Evolutionary conservation across 257 asterid genomes (phyloP), one percentile per base, ranked within the genome.

Genomic region (Jasminum sambac): DNA sequence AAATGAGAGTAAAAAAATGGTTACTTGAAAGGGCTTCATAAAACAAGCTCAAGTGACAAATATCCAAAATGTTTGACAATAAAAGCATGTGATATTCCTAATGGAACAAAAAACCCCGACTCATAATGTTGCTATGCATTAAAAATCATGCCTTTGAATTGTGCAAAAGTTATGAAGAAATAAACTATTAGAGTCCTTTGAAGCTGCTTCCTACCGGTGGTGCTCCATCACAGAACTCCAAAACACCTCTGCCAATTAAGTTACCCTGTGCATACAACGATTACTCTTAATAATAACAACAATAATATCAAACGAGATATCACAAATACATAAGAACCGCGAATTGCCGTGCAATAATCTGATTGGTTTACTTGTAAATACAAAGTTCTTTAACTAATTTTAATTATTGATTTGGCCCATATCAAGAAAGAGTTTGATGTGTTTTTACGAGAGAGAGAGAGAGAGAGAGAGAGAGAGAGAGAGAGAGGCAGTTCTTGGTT

Each of bases 191-290:
- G 16, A 71, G 68, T 69, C 63, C 30, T 61, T n/a, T 61, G 10
- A 67, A 63, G 4, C 12, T 39, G 63, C 71, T 75, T 30, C 96
- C 81, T 89, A 94, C 97, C 8, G 93, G 96, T 74, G 97, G 97
- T 79, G 86, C 97, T 58, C 95, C 97, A 48, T 87, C 96, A 42
- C 98, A 94, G 68, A 81, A 78, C 80, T 93, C 91, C 78, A 93
- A 87, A 72, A 94, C 94, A 50, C 90, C 96, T 79, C 98, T 84
- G 63, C 97, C 98, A 23, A 91, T 94, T 77, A 94, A 73, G 83
- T 91, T 94, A 19, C 98, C 98, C 97, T 94, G 85, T 42, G 72
- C 21, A 52, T 74, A 81, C 69, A 80, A 76, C 66, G 38, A 25
- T 5, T 17, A 48, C 36, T 48, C 40, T 50, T 39, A n/a, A 46